Evolutionary conservation across 768 basidiomycete genomes (phyloP), one percentile per base, ranked within the genome.

Genomic region (Holtermannia corniformis): DNA sequence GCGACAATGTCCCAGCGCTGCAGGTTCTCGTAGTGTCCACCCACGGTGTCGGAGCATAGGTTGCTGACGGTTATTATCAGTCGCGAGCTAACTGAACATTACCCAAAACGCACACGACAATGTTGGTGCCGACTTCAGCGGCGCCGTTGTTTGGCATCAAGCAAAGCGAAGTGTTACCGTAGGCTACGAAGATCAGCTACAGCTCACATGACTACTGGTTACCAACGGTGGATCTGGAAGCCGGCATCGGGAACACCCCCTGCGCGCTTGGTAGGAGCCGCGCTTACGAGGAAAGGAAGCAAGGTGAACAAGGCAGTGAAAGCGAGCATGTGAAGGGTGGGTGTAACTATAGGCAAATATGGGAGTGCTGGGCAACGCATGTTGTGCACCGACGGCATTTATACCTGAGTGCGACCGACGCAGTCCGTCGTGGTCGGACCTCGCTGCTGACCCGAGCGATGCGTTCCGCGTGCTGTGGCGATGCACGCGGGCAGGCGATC

Each of bases 111-210:
- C 44, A 60, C 55, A 60, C 47, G 3, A 44, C 51, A 7, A 56
- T 51, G 2, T 24, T 41, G 16, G 42, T 52, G 14, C 58, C 58
- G 24, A 51, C 42, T n/a, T 23, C 37, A 16, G 55, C 55, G 21
- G 52, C 41, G 13, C 58, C 58, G 20, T 52, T 53, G 19, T 55
- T 12, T 25, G 54, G 46, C 5, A 50, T 52, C 19, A 54, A 45
- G 41, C 59, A 61, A 19, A 61, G 52, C 42, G 57, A 52, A 14
- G 4, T n/a, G 20, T 56, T 13, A 28, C 55, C 55, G 21, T 47
- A 28, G 4, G 47, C 47, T 49, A 44, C 7, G n/a, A 44, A 11
- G 22, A 10, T 7, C 10, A 44, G 7, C n/a, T 10, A 19, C 11
- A 5, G 7, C 7, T 7, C 7, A 7, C 43, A 5, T 21, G 7